These are phyloP conservation scores for Aspergillus conjunctus DNA, from an alignment of 495 filamentous ascomycete species.

Conservation along the genomic window DNA sequence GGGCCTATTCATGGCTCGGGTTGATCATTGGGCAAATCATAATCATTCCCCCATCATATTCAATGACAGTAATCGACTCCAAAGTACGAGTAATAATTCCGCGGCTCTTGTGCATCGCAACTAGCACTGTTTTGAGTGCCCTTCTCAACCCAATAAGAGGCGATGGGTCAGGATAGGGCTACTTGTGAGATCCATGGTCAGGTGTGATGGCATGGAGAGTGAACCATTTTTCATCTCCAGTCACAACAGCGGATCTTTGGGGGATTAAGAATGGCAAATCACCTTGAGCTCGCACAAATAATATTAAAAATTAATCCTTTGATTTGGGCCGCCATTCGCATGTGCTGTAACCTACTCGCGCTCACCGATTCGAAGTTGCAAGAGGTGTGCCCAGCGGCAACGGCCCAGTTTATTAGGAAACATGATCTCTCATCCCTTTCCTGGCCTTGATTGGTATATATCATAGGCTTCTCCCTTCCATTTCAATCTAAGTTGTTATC, in stretches of 20 bases:
- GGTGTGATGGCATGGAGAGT: background rate
- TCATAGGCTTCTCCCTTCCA: conserved; percentile 19
- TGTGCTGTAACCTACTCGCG: conserved; percentile 18
- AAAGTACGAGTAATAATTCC: conserved; percentile 9
- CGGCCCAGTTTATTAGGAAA: conserved; percentile 23
- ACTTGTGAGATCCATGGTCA: conserved; percentile 1
- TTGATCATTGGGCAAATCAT: conserved; percentile 5
- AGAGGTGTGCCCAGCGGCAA: conserved; percentile 22
- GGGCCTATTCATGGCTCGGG: conserved; percentile 6
- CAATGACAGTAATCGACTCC: conserved; percentile 8
- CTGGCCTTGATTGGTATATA: conserved; percentile 25
- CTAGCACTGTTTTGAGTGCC: background rate
- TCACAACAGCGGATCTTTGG: too few relatives aligned
- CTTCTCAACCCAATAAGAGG: background rate
- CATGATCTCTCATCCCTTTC: conserved; percentile 29
- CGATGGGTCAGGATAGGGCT: background rate
- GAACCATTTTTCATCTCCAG: too few relatives aligned
- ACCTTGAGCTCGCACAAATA: background rate
- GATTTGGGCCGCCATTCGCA: conserved; percentile 23
- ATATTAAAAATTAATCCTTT: conserved; percentile 11
- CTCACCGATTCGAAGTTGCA: conserved; percentile 11
- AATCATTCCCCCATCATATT: background rate
- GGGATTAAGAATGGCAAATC: background rate
- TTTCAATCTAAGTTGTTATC: conserved; percentile 6
- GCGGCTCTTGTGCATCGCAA: conserved; percentile 7